Conservation (phyloP, 441 rosid genomes). For the Brassica balearica region DNA sequence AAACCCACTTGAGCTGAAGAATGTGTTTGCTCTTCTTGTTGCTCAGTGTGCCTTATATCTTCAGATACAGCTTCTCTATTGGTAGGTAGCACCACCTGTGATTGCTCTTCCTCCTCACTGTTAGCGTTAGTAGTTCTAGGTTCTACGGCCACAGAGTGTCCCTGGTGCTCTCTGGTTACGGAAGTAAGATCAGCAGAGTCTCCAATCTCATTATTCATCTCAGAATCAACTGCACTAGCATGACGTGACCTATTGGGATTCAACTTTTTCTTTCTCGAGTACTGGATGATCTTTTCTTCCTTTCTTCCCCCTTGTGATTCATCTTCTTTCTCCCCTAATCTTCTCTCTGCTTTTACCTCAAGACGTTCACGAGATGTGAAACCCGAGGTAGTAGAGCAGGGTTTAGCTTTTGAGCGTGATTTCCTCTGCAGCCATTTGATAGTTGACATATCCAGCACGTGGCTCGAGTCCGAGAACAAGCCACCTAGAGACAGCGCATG, state of each 20-base stretch:
- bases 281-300: constrained; percentile 72
- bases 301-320: constrained; percentile 46
- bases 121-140: constrained; percentile 31
- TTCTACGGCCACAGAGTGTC: constrained; percentile 42
- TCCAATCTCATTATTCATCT: constrained; percentile 39
- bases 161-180: constrained; percentile 43
- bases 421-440: constrained; percentile 78
- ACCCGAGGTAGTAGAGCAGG: constrained; percentile 43
- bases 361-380: constrained; percentile 46
- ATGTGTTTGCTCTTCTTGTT: constrained; percentile 9
- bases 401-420: constrained; percentile 73
- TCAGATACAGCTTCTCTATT: constrained; percentile 41
- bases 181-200: constrained; percentile 38
- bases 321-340: constrained; percentile 51
- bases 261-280: constrained; percentile 78
- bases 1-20: constrained; percentile 40
- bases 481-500: constrained; percentile 82
- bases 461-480: constrained; percentile 58
- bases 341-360: constrained; percentile 48
- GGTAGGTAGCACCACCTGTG: constrained; percentile 31
- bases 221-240: constrained; percentile 35
- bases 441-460: constrained; percentile 52
- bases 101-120: constrained; percentile 34
- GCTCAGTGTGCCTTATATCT: constrained; percentile 27
- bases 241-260: constrained; percentile 45